These are phyloP conservation scores for Stachybotrys echinatus DNA, from an alignment of 2,329 filamentous ascomycete species.

Conservation along the genomic window DNA sequence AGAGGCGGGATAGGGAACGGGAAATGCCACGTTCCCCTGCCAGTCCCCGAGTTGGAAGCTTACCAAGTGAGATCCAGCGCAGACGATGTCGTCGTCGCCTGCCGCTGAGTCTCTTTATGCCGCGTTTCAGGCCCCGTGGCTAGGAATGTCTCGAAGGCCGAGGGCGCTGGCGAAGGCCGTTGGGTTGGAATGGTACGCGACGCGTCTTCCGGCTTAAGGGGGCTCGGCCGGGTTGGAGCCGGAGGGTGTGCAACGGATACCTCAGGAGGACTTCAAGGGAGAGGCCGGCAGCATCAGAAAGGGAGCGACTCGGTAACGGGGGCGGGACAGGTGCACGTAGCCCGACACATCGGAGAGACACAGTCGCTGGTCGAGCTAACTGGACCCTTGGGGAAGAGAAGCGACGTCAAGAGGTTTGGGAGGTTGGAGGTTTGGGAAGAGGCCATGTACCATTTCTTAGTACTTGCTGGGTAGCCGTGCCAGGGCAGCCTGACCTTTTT, in stretches of 20 bases:
- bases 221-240: slow-evolving; percentile 4
- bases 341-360: slow-evolving; percentile 23
- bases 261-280: neutral
- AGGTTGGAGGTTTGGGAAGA: slow-evolving; percentile 2
- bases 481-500: neutral
- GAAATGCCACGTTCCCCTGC: too few species aligned
- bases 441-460: neutral
- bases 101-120: slow-evolving; percentile 48
- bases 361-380: slow-evolving; percentile 7
- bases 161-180: slow-evolving; percentile 8
- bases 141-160: slow-evolving; percentile 4
- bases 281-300: slow-evolving; percentile 18
- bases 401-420: neutral
- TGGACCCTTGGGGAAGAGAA: slow-evolving; percentile 5
- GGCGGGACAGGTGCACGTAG: slow-evolving; percentile 15
- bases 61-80: slow-evolving; percentile 55
- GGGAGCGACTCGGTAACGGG: slow-evolving; percentile 14
- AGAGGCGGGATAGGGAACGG: neutral
- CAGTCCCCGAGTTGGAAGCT: slow-evolving; percentile 16
- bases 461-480: too few species aligned
- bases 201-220: slow-evolving; percentile 24
- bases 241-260: slow-evolving; percentile 3
- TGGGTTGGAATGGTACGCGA: slow-evolving; percentile 18
- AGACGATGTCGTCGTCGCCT: slow-evolving; percentile 55
- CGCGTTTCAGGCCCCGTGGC: slow-evolving; percentile 19